A percentile compares a stretch with the other conserved stretches of the same genome.
Evolutionary conservation across 2,329 filamentous ascomycete genomes (phyloP).

Genomic region (Teratosphaeria gauchensis): DNA sequence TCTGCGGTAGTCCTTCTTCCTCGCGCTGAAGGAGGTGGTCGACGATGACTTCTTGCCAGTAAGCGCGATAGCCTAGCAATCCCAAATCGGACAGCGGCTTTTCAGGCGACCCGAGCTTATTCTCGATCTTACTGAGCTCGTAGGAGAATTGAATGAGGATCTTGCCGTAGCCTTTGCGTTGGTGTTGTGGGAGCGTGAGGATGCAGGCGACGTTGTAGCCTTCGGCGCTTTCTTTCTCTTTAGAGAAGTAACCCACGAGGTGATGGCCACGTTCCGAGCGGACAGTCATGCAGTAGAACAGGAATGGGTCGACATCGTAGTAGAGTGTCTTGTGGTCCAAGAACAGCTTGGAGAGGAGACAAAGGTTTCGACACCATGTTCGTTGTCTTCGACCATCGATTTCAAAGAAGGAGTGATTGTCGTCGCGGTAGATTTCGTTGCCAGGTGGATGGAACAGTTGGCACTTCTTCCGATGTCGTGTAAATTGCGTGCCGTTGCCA

Average conservation of each 20-base stretch:
- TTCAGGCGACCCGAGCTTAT: conserved; percentile 89
- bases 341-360: conserved; percentile 89
- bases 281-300: conserved; percentile 96
- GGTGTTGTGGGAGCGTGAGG: conserved; percentile 88
- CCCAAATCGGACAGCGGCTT: conserved; percentile 93
- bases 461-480: conserved; percentile 81
- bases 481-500: conserved; percentile 70
- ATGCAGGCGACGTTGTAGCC: conserved; percentile 98
- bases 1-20: conserved; percentile 53
- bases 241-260: conserved; percentile 98
- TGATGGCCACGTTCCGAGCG: conserved; percentile 84
- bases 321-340: conserved; percentile 96
- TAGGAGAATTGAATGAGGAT: conserved; percentile 96
- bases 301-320: conserved; percentile 97
- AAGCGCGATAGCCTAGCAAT: conserved; percentile 86
- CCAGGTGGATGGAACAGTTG: conserved; percentile 85
- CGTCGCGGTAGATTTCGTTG: conserved; percentile 96
- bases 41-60: conserved; percentile 93
- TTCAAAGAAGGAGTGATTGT: conserved; percentile 90
- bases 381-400: conserved; percentile 90
- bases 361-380: conserved; percentile 94
- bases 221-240: conserved; percentile 94
- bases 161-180: conserved; percentile 86
- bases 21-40: conserved; percentile 70
- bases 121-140: conserved; percentile 89